Evolutionary conservation across 345 rosid genomes (phyloP), one percentile per base, ranked within the genome.

Genomic region (Kernera saxatilis): DNA sequence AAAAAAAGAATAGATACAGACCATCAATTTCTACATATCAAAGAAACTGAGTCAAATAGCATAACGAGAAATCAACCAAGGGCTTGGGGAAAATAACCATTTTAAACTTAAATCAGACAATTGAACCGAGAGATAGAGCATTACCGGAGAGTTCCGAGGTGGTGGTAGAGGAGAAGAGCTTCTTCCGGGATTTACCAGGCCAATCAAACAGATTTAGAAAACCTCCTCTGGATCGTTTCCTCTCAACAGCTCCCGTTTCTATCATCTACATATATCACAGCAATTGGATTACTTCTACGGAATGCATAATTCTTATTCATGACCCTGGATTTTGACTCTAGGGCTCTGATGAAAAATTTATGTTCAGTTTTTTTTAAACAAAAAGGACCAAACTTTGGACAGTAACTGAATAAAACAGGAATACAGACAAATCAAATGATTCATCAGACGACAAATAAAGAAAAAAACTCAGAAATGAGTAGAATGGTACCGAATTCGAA

Each of bases 181-280:
- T 92, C 87, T 90, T 92, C 41, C 83, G 72, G 57, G 97, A 95
- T 82, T 87, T 95, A 12, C 91, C 86, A 74, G 87, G 80, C 99
- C 98, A 90, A 71, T 88, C 92, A 74, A 94, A 94, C 30, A 92
- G 75, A 62, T 84, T 65, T n/a, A 86, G 80, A 60, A 89, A 84
- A 10, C 88, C 81, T 73, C 93, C 92, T 75, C 88, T 95, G 6
- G 90, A 64, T 64, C 83, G 81, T 71, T 87, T 86, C 53, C 82
- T 82, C 74, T 88, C 87, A 17, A 80, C 86, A 17, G 80, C 86
- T 80, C 88, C 93, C 95, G 82, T 91, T 55, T 63, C 69, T 72
- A 50, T 76, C 72, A 68, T 77, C 87, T 82, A 51, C 63, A 78
- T 2, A 78, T 2, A 33, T 6, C 41, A 69, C 64, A 75, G 3